These are phyloP conservation scores for Tetratostichococcus sp. DNA, from an alignment of 139 green algal species.

Conservation along the genomic window DNA sequence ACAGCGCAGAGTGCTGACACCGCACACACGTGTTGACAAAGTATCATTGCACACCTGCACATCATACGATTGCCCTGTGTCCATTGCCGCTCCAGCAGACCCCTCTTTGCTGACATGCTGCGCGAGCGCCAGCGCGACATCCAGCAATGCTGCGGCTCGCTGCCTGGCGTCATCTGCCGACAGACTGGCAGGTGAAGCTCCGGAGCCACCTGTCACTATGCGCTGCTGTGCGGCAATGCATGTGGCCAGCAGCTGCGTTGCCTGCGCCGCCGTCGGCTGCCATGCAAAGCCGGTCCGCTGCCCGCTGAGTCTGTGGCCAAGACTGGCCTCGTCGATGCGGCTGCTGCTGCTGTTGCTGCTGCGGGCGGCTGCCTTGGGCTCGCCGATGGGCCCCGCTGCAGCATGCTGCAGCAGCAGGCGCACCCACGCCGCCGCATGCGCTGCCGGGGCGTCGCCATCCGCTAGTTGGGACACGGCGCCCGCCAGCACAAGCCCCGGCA, in stretches of 20 bases:
- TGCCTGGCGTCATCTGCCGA: background rate
- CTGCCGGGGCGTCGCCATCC: background rate
- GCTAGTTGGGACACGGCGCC: conserved; percentile 23
- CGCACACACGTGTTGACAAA: no score
- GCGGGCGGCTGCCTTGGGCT: background rate
- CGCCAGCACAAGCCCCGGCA: conserved; percentile 27
- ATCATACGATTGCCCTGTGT: no score
- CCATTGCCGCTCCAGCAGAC: no score
- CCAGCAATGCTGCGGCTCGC: background rate
- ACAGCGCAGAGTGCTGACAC: no score
- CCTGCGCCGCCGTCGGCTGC: background rate
- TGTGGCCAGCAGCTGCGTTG: background rate
- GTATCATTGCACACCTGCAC: no score
- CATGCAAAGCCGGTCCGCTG: background rate
- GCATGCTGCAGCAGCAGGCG: background rate
- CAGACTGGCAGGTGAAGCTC: background rate
- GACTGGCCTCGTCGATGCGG: background rate
- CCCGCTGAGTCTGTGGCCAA: background rate
- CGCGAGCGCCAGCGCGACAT: background rate
- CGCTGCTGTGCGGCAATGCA: background rate
- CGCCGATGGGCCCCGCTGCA: background rate
- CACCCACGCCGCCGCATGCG: background rate
- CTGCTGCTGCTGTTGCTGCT: conserved; percentile 8
- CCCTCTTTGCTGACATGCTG: no score
- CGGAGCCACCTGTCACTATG: no score